Evolutionary conservation across 2,329 filamentous ascomycete genomes (phyloP).

Genomic region (Scedosporium minutisporum): DNA sequence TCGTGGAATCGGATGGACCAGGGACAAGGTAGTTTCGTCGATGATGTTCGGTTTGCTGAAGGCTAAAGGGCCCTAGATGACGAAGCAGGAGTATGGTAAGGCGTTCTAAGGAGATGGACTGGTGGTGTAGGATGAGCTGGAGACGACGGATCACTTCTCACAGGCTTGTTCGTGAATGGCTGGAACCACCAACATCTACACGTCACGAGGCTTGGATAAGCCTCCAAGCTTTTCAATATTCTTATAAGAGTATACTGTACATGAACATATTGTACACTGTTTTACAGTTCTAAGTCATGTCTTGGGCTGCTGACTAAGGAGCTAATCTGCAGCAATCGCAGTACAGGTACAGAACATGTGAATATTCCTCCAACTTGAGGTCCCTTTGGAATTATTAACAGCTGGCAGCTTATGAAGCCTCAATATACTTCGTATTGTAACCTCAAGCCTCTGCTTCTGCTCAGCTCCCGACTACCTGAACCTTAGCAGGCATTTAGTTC

Average conservation of each 20-base stretch:
- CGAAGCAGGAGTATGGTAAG: conserved; percentile 1
- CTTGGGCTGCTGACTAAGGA: neutral
- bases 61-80: neutral
- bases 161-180: conserved; percentile 4
- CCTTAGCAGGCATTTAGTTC: neutral
- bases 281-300: no score
- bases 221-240: neutral
- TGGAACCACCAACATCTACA: neutral
- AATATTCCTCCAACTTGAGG: neutral
- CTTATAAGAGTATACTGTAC: no score
- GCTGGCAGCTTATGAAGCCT: neutral
- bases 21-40: neutral
- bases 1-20: neutral
- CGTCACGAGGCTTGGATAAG: conserved; percentile 4
- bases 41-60: neutral
- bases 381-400: neutral
- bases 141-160: neutral
- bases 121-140: neutral
- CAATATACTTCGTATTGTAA: neutral
- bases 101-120: neutral
- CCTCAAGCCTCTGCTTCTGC: neutral
- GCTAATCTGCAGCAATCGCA: neutral
- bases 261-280: no score
- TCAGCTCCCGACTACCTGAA: neutral
- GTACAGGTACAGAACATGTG: neutral